phyloP scores from a whole-genome alignment of 208 protist species.

The Leptomonas seymouri region DNA sequence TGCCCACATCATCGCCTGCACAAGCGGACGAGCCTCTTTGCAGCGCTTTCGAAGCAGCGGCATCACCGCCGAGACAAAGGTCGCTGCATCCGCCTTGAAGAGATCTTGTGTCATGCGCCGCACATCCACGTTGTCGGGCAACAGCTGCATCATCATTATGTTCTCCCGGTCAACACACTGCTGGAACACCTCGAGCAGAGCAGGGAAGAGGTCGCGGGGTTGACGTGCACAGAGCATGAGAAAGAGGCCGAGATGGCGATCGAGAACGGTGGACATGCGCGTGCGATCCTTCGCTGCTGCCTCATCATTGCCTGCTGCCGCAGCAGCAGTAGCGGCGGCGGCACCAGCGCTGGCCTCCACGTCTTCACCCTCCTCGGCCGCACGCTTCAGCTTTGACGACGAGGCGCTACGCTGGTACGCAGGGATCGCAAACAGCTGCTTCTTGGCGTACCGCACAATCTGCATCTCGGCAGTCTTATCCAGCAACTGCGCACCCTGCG shows the following conservation, averaged over 20 bases:
- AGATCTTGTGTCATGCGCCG: constrained; percentile 63
- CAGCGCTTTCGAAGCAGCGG: constrained; percentile 68
- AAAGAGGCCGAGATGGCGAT: constrained; percentile 70
- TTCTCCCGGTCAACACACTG: constrained; percentile 67
- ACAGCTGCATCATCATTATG: constrained; percentile 48
- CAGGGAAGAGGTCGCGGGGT: constrained; percentile 64
- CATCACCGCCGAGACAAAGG: constrained; percentile 60
- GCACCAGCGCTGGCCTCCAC: constrained; percentile 5
- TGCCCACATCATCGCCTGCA: constrained; percentile 74
- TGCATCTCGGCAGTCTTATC: constrained; percentile 47
- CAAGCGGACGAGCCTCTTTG: constrained; percentile 45
- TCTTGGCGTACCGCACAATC: constrained; percentile 69
- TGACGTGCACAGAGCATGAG: constrained; percentile 79
- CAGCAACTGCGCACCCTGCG: constrained; percentile 36
- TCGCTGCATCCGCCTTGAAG: constrained; percentile 45
- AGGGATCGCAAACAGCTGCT: constrained; percentile 64
- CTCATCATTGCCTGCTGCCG: constrained; percentile 12
- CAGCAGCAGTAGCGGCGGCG: background rate
- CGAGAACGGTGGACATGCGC: constrained; percentile 37
- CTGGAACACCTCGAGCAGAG: constrained; percentile 67
- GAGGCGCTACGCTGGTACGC: constrained; percentile 27
- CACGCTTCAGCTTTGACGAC: constrained; percentile 17
- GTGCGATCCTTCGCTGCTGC: constrained; percentile 32
- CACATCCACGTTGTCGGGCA: constrained; percentile 63
- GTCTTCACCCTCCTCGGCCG: constrained; percentile 22